Conservation (phyloP, 257 asterid species). For the Euphrasia confusa region DNA sequence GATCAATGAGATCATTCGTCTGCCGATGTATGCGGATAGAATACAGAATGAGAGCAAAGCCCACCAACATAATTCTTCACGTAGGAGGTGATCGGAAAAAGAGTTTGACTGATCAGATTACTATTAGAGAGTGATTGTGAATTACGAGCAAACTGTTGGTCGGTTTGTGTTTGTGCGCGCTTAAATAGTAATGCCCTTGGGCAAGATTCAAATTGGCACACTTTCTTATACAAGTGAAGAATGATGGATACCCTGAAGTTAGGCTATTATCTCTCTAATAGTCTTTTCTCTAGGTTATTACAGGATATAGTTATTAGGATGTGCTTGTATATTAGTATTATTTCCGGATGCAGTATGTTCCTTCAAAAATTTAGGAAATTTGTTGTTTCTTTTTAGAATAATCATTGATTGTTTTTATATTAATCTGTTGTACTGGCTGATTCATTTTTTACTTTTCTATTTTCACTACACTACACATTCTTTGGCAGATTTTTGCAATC, state of each 20-base stretch:
- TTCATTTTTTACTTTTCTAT: no score
- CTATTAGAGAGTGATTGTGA: background rate
- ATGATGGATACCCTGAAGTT: background rate
- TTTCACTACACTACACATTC: no score
- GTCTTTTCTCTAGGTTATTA: constrained; percentile 23
- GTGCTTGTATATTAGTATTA: constrained; percentile 34
- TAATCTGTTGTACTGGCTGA: no score
- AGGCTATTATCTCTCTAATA: background rate
- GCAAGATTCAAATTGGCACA: background rate
- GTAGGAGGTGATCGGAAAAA: constrained; percentile 44
- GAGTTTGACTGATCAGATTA: background rate
- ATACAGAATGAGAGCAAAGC: constrained; percentile 77
- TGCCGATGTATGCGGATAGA: constrained; percentile 93
- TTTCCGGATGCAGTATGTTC: constrained; percentile 17
- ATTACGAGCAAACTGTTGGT: background rate
- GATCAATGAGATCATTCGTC: constrained; percentile 68
- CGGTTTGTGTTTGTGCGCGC: background rate
- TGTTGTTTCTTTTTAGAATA: background rate
- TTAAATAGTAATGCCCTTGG: background rate
- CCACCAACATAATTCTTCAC: constrained; percentile 39
- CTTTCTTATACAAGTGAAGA: background rate
- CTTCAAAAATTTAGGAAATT: background rate
- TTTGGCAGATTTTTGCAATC: no score
- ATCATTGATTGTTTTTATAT: no score
- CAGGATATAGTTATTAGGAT: constrained; percentile 30